Evolutionary conservation across 768 basidiomycete species (phyloP), one percentile per base, ranked within the genome.

Genomic region (Daedalea quercina): DNA sequence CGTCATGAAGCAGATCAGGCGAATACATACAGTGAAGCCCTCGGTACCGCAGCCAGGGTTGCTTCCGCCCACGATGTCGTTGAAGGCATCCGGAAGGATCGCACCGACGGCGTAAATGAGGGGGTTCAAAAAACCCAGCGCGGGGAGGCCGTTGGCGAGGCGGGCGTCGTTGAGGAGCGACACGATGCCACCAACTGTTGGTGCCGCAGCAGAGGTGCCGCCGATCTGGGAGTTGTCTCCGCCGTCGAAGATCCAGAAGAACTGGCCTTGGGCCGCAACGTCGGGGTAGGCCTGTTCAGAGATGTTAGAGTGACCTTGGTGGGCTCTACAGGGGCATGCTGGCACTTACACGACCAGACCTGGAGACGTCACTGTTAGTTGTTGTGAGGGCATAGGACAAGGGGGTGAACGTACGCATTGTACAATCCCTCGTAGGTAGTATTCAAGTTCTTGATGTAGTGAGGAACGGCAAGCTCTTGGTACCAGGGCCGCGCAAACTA

Each of bases 141-240:
- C 31, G 3, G 64, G 54, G 34, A 59, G 59, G 1, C 67, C 65
- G 31, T 57, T 57, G 2, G 64, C 47, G 48, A 72, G 54, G 20
- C 65, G 63, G 6, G 65, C 67, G 47, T 70, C 65, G 51, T 72
- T 73, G 48, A 88, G 66, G 56, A 88, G 73, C 2, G 84, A 74
- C 17, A 87, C 70, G 48, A 88, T 69, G 23, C 75, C 79, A 6
- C 85, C 76, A 53, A 90, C 83, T 0, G 83, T 73, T 1, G 86
- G 87, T 8, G 82, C 61, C 1, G 85, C 63, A 0, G 82, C 81
- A 13, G 84, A 86, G 1, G 87, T 90, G 31, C 87, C 87, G 1
- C 70, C 76, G 51, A 81, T 73, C 1, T 65, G 61, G n/a, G 53
- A 54, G 12, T 69, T 26, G 6, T 44, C 17, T 2, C 81, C 81